A percentile compares a stretch with the other conserved stretches of the same genome.
Conservation (phyloP, 306 rosid genomes). For the Lathyrus oleraceus region DNA sequence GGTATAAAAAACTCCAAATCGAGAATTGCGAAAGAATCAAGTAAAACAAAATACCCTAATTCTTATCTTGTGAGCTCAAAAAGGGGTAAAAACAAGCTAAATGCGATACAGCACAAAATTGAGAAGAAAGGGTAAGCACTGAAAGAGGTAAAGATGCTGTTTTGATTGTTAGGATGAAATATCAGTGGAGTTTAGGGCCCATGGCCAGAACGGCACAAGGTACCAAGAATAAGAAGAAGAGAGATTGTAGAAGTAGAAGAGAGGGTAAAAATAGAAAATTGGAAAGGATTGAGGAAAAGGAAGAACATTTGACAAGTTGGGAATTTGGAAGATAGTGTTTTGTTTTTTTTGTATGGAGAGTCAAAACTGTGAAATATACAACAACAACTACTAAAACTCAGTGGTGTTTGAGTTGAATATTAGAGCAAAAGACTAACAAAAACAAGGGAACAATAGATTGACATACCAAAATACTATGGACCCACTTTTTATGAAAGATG, state of each 20-base stretch:
- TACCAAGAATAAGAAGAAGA: conserved; percentile 60
- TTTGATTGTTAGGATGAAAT: conserved; percentile 48
- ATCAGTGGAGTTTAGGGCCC: conserved; percentile 89
- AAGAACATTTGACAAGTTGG: conserved; percentile 46
- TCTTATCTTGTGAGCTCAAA: conserved; percentile 36
- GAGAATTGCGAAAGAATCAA: conserved; percentile 37
- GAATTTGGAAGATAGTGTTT: conserved; percentile 62
- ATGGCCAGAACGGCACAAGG: conserved; percentile 68
- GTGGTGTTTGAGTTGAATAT: conserved; percentile 17
- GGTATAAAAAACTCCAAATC: conserved; percentile 33
- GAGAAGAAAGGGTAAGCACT: conserved; percentile 58
- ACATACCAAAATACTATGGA: conserved; percentile 28
- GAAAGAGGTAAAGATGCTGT: conserved; percentile 57
- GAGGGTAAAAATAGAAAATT: conserved; percentile 28
- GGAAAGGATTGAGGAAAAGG: conserved; percentile 41
- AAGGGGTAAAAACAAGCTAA: conserved; percentile 38
- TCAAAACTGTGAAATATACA: conserved; percentile 38
- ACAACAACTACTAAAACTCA: conserved; percentile 20
- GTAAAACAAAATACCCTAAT: conserved; percentile 42
- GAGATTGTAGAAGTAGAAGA: conserved; percentile 36
- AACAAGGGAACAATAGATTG: neutral
- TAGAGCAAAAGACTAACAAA: conserved; percentile 6
- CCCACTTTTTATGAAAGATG: too few species aligned
- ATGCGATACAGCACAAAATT: conserved; percentile 56
- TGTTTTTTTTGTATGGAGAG: conserved; percentile 40